Evolutionary conservation across 2,329 filamentous ascomycete species (phyloP), one percentile per base, ranked within the genome.

Genomic region (Fusarium hainanense): DNA sequence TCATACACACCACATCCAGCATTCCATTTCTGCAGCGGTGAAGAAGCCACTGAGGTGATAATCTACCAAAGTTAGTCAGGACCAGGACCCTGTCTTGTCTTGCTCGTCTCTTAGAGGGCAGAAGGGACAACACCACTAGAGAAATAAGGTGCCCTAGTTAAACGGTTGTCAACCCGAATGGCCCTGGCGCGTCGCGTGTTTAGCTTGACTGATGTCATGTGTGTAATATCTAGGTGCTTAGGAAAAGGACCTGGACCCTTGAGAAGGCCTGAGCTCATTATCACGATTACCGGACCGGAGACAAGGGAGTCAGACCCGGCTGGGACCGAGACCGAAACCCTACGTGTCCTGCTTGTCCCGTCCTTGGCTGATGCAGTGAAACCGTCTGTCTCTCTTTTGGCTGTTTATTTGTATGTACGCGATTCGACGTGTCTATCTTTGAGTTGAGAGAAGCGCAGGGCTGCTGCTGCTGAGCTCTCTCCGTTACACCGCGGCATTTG

Each of bases 171-270:
- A 48, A 50, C 47, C 68, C 68, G 57, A 60, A 41, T 70, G 55
- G 54, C 32, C 55, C 51, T 34, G 42, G 20, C 55, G 54, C 55
- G 46, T 68, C 64, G 66, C 59, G 59, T 68, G 65, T 42, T 27
- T 60, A 55, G 42, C 49, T 58, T 32, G 48, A 40, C 50, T 71
- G 63, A 72, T 72, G 66, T 72, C 69, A 72, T 72, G 69, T 72
- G 57, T 11, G 34, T 37, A 37, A 37, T 32, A 41, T 58, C 49
- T n/a, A 62, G 57, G 54, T 37, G 7, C 13, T 3, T 32, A 54
- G 32, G 23, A 52, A 47, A 37, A 50, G 7, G 27, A 30, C 28
- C 28, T 30, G 28, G 50, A 63, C 51, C 54, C 66, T 66, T 52
- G 49, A 28, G 23, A 49, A 58, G 42, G 37, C 27, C 61, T 58